A percentile compares a stretch with the other conserved stretches of the same genome.
phyloP scores from a whole-genome alignment of 2,329 filamentous ascomycete genomes.

The Trichoderma brevicompactum region DNA sequence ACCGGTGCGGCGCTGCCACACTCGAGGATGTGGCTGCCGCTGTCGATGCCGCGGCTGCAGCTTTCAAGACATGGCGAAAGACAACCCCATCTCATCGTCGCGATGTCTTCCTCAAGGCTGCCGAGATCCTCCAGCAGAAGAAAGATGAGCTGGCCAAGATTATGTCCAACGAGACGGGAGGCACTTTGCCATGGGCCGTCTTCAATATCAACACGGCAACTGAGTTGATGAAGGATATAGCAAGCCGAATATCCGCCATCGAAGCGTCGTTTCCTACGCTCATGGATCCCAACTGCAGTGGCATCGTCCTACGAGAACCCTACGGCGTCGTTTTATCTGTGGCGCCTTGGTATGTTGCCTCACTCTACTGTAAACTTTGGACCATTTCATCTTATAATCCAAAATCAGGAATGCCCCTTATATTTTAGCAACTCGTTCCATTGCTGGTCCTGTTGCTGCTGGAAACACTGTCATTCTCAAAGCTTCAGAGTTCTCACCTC shows the following conservation, averaged over 20 bases:
- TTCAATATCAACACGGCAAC: conserved; percentile 46
- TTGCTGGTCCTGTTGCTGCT: conserved; percentile 70
- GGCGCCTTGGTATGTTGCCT: conserved; percentile 70
- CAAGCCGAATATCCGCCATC: conserved; percentile 47
- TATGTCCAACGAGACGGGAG: conserved; percentile 58
- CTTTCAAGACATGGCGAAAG: conserved; percentile 71
- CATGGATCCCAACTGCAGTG: conserved; percentile 45
- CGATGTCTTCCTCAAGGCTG: conserved; percentile 71
- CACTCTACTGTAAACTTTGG: not conserved
- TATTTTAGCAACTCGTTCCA: conserved; percentile 57
- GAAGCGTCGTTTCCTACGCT: conserved; percentile 45
- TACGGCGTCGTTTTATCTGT: conserved; percentile 80
- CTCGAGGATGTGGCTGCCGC: conserved; percentile 60
- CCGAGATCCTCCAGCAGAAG: conserved; percentile 64
- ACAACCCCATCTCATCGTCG: conserved; percentile 64
- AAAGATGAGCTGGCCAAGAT: conserved; percentile 63
- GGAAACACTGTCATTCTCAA: conserved; percentile 81
- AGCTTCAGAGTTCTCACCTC: conserved; percentile 69
- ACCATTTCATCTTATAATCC: not conserved
- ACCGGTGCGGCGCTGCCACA: conserved; percentile 60
- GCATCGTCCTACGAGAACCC: conserved; percentile 73
- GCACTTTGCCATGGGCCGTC: conserved; percentile 44
- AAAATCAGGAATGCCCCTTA: conserved; percentile 60
- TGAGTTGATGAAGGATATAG: conserved; percentile 50
- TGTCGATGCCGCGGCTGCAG: conserved; percentile 60